A percentile compares a stretch with the other conserved stretches of the same genome.
Conservation (phyloP, 371 early-diverging fungal genomes). For the Circinella umbellata region DNA sequence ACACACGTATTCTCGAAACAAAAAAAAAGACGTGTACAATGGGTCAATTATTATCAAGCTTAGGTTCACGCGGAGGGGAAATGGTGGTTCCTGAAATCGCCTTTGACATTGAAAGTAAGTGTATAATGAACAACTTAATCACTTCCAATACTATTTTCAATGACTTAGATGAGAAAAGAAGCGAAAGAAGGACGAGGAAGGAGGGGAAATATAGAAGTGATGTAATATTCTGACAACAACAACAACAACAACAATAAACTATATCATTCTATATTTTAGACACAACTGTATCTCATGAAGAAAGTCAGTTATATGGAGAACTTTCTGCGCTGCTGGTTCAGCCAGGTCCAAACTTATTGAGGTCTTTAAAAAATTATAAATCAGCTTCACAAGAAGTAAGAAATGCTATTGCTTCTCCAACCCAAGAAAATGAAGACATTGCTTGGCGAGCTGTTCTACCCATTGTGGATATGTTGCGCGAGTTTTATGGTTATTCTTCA, state of each 20-base stretch:
- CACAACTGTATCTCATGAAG: slow-evolving; percentile 56
- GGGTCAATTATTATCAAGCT: slow-evolving; percentile 49
- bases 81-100: slow-evolving; percentile 51
- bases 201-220: neutral
- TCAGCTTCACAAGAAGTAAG: slow-evolving; percentile 46
- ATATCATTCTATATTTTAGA: slow-evolving; percentile 35
- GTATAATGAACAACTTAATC: too few species aligned
- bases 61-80: slow-evolving; percentile 42
- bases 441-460: slow-evolving; percentile 88
- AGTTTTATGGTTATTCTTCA: slow-evolving; percentile 79
- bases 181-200: neutral
- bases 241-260: neutral
- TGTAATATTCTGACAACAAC: slow-evolving; percentile 8
- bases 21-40: slow-evolving; percentile 14
- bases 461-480: slow-evolving; percentile 78
- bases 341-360: slow-evolving; percentile 51
- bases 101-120: slow-evolving; percentile 61
- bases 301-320: slow-evolving; percentile 52
- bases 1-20: neutral
- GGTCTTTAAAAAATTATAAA: slow-evolving; percentile 57
- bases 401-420: slow-evolving; percentile 85
- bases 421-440: slow-evolving; percentile 79
- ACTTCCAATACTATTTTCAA: neutral
- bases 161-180: neutral
- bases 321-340: slow-evolving; percentile 50